These are phyloP conservation scores for Myriosclerotinia scirpicola DNA, from an alignment of 2,329 filamentous ascomycete genomes.

Conservation along the genomic window DNA sequence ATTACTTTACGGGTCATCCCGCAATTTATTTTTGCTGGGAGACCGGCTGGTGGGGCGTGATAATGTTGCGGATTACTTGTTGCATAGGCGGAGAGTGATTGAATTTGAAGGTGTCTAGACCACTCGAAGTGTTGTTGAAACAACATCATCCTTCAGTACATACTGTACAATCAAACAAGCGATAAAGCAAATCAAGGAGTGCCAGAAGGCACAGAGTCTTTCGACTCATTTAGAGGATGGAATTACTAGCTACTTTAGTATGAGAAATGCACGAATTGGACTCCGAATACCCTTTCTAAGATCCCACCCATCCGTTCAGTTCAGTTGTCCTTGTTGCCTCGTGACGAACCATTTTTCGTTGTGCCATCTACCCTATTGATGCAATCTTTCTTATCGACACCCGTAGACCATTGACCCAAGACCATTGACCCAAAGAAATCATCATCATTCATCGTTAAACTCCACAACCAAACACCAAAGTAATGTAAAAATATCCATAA, in stretches of 20 bases:
- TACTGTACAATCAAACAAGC: not conserved
- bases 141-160: not conserved
- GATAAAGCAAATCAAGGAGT: conserved; percentile 4
- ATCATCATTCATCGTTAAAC: conserved; percentile 15
- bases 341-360: conserved; percentile 9
- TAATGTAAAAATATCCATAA: not conserved
- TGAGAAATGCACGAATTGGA: not conserved
- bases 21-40: not conserved
- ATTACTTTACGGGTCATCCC: not conserved
- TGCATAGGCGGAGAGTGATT: not conserved
- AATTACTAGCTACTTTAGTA: conserved; percentile 18
- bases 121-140: not conserved
- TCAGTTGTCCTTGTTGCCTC: conserved; percentile 17
- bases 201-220: conserved; percentile 19
- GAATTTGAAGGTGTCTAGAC: not conserved
- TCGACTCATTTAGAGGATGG: conserved; percentile 18
- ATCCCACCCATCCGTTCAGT: conserved; percentile 1
- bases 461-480: not conserved
- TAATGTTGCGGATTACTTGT: not conserved
- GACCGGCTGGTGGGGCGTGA: conserved; percentile 11
- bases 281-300: conserved; percentile 16
- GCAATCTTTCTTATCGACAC: not conserved
- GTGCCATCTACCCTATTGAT: conserved; percentile 18
- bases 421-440: conserved; percentile 9
- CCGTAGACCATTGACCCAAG: conserved; percentile 3